Conservation (phyloP, 345 rosid genomes). For the Gossypium stocksii region DNA sequence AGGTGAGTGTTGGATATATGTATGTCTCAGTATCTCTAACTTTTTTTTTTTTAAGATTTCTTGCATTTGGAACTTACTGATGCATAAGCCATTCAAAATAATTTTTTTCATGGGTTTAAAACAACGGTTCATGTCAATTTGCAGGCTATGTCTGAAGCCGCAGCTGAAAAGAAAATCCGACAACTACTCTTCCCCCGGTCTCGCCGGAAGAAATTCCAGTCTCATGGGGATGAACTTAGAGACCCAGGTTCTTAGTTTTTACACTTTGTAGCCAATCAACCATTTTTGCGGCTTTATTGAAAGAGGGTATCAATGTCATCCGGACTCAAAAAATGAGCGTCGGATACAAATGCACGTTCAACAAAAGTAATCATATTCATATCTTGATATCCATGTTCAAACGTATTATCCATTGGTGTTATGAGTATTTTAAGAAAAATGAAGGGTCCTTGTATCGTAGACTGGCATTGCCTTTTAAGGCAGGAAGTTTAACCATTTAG, state of each 20-base stretch:
- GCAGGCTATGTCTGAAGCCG: slow-evolving; percentile 66
- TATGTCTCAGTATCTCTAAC: no score
- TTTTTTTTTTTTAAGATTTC: not conserved
- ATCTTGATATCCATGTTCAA: not conserved
- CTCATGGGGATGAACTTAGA: slow-evolving; percentile 35
- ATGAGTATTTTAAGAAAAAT: not conserved
- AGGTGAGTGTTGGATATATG: no score
- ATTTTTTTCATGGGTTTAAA: not conserved
- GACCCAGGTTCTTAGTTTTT: slow-evolving; percentile 20
- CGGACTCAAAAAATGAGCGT: not conserved
- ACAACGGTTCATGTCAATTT: not conserved
- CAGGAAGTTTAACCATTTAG: not conserved
- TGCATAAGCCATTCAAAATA: not conserved
- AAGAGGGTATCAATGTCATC: not conserved
- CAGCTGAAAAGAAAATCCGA: slow-evolving; percentile 85
- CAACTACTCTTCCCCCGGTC: slow-evolving; percentile 79
- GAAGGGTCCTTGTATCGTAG: not conserved
- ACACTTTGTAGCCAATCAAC: not conserved
- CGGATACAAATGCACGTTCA: not conserved
- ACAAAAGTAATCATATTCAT: not conserved
- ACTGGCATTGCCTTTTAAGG: not conserved
- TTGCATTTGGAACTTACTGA: not conserved
- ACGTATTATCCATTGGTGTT: not conserved
- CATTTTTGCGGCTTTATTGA: not conserved
- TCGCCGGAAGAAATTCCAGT: slow-evolving; percentile 66